Conservation (phyloP, 129 eudicot genomes). For the Flaveria robusta region DNA sequence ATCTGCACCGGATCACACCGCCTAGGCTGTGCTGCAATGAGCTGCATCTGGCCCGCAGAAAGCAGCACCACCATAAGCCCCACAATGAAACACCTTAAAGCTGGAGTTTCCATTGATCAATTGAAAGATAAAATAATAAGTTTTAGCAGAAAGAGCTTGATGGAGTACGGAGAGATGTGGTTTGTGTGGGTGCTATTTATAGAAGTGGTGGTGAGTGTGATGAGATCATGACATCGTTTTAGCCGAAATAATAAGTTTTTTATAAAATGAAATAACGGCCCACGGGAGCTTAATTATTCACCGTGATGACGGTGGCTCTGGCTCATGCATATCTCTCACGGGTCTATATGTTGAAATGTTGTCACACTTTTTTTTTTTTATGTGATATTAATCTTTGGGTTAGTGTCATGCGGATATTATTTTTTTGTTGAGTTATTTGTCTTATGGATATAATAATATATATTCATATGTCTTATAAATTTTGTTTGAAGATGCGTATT, state of each 20-base stretch:
- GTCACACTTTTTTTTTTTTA: too few species aligned
- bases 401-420: not conserved
- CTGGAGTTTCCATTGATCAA: constrained; percentile 19
- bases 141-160: not conserved
- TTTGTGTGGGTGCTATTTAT: constrained; percentile 23
- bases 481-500: not conserved
- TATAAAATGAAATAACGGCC: not conserved
- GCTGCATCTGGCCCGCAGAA: constrained; percentile 12
- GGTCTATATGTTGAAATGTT: not conserved
- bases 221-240: not conserved
- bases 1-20: constrained; percentile 36
- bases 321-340: not conserved
- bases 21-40: constrained; percentile 13
- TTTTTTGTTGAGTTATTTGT: not conserved
- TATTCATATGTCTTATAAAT: too few species aligned
- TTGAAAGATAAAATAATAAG: not conserved
- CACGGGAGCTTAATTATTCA: not conserved
- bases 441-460: too few species aligned
- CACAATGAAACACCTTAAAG: not conserved
- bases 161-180: not conserved
- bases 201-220: constrained; percentile 19
- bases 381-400: not conserved
- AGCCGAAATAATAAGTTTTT: not conserved
- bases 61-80: constrained; percentile 18
- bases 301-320: not conserved